Evolutionary conservation across 2,329 filamentous ascomycete genomes (phyloP).

Genomic region (Pseudogymnoascus destructans): DNA sequence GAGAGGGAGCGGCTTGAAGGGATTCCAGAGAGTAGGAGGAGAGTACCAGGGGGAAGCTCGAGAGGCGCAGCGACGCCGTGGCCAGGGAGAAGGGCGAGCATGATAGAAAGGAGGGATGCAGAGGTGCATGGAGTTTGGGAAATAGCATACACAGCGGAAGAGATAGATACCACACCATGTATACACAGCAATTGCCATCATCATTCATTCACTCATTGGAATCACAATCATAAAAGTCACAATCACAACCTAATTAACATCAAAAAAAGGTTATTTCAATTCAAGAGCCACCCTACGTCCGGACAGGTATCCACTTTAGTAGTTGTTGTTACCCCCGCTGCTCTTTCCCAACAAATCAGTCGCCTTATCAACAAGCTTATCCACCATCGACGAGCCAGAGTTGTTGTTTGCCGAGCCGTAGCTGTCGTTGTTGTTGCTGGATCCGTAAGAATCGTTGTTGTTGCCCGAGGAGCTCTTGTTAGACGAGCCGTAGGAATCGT

Average conservation of each 20-base stretch:
- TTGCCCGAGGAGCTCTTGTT: conserved; percentile 12
- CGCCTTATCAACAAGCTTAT: conserved; percentile 46
- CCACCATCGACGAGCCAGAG: conserved; percentile 33
- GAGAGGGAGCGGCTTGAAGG: no score
- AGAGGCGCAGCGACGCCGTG: no score
- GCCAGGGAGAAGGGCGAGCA: background rate
- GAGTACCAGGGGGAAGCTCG: no score
- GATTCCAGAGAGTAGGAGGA: no score
- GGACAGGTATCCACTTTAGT: background rate
- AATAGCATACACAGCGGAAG: background rate
- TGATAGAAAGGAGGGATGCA: background rate
- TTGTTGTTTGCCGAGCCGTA: conserved; percentile 17
- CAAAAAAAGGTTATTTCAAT: background rate
- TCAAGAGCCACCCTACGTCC: no score
- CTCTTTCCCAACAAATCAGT: conserved; percentile 37
- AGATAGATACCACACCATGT: background rate
- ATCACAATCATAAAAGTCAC: no score
- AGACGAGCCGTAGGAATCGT: conserved; percentile 16
- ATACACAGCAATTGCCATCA: no score
- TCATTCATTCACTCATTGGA: no score
- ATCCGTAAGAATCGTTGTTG: no score
- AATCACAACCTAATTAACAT: background rate
- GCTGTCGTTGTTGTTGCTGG: conserved; percentile 12
- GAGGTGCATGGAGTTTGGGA: background rate
- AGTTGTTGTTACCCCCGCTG: conserved; percentile 30